A percentile compares a stretch with the other conserved stretches of the same genome.
phyloP scores from a whole-genome alignment of 352 stramenopile species.

The Pythium periplocum region DNA sequence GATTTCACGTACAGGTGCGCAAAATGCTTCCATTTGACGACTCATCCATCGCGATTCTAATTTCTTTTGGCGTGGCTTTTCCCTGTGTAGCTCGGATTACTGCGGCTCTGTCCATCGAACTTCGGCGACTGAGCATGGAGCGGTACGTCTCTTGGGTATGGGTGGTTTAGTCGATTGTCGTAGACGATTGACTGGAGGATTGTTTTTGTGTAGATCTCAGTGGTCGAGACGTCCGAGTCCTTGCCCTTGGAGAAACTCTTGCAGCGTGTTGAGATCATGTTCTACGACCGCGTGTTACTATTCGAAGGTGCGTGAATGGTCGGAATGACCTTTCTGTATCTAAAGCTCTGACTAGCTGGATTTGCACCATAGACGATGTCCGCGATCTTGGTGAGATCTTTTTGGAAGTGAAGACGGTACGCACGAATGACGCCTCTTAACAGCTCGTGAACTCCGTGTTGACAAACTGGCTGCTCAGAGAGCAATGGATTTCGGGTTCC shows the following conservation, averaged over 20 bases:
- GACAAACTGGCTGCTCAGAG: conserved; percentile 16
- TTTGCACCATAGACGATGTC: conserved; percentile 40
- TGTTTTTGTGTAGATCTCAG: neutral
- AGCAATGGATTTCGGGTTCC: conserved; percentile 63
- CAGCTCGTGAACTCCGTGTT: no score
- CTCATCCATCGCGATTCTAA: no score
- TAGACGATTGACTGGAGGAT: no score
- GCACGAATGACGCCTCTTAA: conserved; percentile 1
- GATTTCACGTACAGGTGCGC: conserved; percentile 58
- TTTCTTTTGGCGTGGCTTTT: no score
- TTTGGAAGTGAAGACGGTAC: conserved; percentile 48
- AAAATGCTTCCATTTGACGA: no score
- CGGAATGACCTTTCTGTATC: neutral
- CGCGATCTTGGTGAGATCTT: conserved; percentile 62
- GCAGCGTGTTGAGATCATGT: conserved; percentile 48
- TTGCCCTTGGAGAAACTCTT: conserved; percentile 48
- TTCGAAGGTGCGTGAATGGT: conserved; percentile 44
- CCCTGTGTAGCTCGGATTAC: conserved; percentile 27
- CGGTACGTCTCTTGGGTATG: no score
- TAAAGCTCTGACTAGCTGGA: neutral
- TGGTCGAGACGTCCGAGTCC: conserved; percentile 20
- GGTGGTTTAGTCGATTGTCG: no score
- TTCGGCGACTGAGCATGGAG: no score
- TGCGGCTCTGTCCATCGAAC: conserved; percentile 8
- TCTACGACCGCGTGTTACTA: conserved; percentile 49